Evolutionary conservation across 345 rosid species (phyloP).

Genomic region (Jatropha curcas): DNA sequence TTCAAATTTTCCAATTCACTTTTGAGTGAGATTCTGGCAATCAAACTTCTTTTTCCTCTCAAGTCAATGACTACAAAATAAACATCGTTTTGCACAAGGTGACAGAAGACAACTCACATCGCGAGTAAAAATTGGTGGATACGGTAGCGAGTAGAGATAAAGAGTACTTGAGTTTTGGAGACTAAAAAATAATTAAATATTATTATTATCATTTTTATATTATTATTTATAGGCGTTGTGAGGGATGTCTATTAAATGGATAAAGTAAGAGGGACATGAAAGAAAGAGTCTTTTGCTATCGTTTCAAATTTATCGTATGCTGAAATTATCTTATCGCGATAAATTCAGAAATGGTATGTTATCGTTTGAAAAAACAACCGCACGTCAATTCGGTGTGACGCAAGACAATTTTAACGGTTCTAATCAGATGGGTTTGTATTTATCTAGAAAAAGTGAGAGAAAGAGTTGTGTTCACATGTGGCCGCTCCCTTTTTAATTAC

Average conservation of each 20-base stretch:
- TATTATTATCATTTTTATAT: too few species aligned
- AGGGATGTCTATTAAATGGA: conserved; percentile 29
- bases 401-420: conserved; percentile 39
- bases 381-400: conserved; percentile 50
- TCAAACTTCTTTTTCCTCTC: too few species aligned
- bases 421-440: conserved; percentile 32
- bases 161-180: neutral
- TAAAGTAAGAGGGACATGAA: conserved; percentile 12
- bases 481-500: neutral
- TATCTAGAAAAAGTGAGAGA: neutral
- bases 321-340: conserved; percentile 4
- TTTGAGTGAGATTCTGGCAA: too few species aligned
- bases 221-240: neutral
- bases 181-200: too few species aligned
- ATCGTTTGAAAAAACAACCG: conserved; percentile 4
- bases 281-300: neutral
- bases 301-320: neutral
- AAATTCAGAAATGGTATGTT: neutral
- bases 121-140: neutral
- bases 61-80: too few species aligned
- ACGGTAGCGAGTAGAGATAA: conserved; percentile 15
- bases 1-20: too few species aligned
- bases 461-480: conserved; percentile 17
- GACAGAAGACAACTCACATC: neutral
- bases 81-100: too few species aligned